Evolutionary conservation across 2,329 filamentous ascomycete species (phyloP), one percentile per base, ranked within the genome.

Genomic region (Nigrograna mackinnonii): DNA sequence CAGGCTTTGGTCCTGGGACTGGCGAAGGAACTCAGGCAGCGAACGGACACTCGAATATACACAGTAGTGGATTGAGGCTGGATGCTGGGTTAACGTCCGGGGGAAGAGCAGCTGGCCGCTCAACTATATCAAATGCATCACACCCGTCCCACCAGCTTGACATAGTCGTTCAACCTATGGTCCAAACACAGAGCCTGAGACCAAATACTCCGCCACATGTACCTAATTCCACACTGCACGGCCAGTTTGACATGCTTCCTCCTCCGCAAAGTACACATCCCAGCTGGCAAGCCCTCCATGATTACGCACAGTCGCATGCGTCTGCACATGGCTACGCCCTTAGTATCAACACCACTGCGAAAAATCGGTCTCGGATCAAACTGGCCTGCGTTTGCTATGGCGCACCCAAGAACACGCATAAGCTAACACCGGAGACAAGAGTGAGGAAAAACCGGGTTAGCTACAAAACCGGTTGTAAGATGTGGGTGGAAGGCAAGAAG

Each of bases 341-440:
- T 14, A 55, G 50, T 31, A 67, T 67, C 48, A 67, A 66, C 43
- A 66, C 62, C 4, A 66, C 62, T n/a, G 60, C 60, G 4, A 64
- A 62, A 46, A 66, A 64, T 42, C 58, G 62, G 9, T 61, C 58
- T 6, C 59, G 62, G 31, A 63, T 66, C 44, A 67, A 66, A 45
- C 55, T 67, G 12, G 62, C 62, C 22, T 67, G 64, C 39, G 62
- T 66, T 17, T 66, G 64, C 55, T 66, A 64, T 35, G 64, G 64
- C 16, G 47, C 50, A 22, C 60, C 62, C 3, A 67, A 66, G 50
- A 67, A 67, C 32, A 67, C 62, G 3, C 64, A 65, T 38, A 64
- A 66, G 32, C 54, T 67, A 18, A 66, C 64, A 2, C 49, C 58
- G n/a, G 64, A 65, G 44, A 66, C 62, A 21, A 48, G 64, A 17